These are phyloP conservation scores for Panaeolus papilionaceus DNA, from an alignment of 768 basidiomycete genomes.

Conservation along the genomic window DNA sequence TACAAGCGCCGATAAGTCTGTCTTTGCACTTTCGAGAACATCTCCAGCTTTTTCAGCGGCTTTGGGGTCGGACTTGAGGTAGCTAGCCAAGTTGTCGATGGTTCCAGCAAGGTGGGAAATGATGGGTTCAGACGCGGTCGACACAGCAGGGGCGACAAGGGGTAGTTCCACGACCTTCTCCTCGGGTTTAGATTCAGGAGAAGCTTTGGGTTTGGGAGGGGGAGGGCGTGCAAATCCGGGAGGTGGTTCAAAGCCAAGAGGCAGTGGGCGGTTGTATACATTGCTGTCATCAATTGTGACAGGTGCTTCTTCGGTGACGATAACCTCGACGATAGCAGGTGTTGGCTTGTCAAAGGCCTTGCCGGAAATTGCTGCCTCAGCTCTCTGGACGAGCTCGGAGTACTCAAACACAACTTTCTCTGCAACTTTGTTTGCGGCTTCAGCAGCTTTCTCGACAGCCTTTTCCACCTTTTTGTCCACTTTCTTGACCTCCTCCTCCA, in stretches of 20 bases:
- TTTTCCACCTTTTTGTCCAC: slow-evolving; percentile 28
- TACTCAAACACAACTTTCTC: slow-evolving; percentile 67
- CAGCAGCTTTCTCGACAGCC: slow-evolving; percentile 44
- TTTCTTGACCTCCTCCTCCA: slow-evolving; percentile 35
- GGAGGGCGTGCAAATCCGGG: slow-evolving; percentile 80
- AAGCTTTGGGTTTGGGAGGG: slow-evolving; percentile 46
- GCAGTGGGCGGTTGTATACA: slow-evolving; percentile 76
- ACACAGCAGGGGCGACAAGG: slow-evolving; percentile 81
- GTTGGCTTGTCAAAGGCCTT: slow-evolving; percentile 40
- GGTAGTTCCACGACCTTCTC: slow-evolving; percentile 56
- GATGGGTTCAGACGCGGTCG: slow-evolving; percentile 86
- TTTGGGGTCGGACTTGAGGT: slow-evolving; percentile 75
- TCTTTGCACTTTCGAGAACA: slow-evolving; percentile 81
- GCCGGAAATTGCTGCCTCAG: slow-evolving; percentile 71
- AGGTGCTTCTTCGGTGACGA: slow-evolving; percentile 25
- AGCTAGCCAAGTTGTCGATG: slow-evolving; percentile 90
- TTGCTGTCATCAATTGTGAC: slow-evolving; percentile 34
- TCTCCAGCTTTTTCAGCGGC: slow-evolving; percentile 71
- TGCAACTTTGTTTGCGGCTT: slow-evolving; percentile 50
- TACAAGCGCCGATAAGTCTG: slow-evolving; percentile 80
- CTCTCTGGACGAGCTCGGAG: slow-evolving; percentile 69
- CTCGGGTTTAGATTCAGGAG: slow-evolving; percentile 26
- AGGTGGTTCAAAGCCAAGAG: slow-evolving; percentile 94
- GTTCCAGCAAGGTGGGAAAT: slow-evolving; percentile 90
- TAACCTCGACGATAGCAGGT: slow-evolving; percentile 32